A percentile compares a stretch with the other conserved stretches of the same genome.
phyloP scores from a whole-genome alignment of 2,329 filamentous ascomycete genomes.

The Nigrospora osmanthi region DNA sequence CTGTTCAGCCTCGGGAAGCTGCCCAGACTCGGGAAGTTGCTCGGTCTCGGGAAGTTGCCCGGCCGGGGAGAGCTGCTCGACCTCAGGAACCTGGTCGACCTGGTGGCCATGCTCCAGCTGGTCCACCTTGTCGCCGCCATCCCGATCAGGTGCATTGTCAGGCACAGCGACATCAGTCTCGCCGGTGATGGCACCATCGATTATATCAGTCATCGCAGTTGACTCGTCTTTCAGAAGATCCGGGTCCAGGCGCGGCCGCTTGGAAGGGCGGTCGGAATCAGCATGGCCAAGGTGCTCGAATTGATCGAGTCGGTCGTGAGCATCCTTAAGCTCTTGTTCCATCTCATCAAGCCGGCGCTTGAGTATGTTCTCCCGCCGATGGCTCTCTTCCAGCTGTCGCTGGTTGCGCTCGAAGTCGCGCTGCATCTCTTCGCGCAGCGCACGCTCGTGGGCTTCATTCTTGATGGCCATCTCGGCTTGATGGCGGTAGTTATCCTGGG shows the following conservation, averaged over 20 bases:
- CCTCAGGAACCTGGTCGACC: too few relatives aligned
- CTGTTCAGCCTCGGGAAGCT: too few relatives aligned
- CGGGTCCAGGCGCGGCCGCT: conserved; percentile 4
- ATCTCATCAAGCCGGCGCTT: conserved; percentile 77
- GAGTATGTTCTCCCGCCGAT: conserved; percentile 70
- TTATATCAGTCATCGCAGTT: neutral
- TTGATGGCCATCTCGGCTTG: conserved; percentile 44
- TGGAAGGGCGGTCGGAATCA: conserved; percentile 2
- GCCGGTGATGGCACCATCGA: too few relatives aligned
- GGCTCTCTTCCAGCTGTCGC: conserved; percentile 65
- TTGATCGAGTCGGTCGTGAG: conserved; percentile 17
- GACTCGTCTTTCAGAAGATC: neutral
- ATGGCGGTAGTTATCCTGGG: conserved; percentile 43
- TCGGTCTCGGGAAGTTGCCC: too few relatives aligned
- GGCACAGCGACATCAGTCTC: too few relatives aligned
- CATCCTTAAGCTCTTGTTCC: conserved; percentile 44
- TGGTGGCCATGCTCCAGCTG: too few relatives aligned
- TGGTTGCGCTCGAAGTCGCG: conserved; percentile 34
- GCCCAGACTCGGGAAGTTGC: too few relatives aligned
- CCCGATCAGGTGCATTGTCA: too few relatives aligned
- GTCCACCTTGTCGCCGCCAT: too few relatives aligned
- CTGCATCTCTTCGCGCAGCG: conserved; percentile 42
- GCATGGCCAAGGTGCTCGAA: conserved; percentile 6
- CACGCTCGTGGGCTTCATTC: conserved; percentile 48
- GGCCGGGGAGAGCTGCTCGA: too few relatives aligned